phyloP scores from a whole-genome alignment of 768 basidiomycete genomes.

The Inosperma sp. region DNA sequence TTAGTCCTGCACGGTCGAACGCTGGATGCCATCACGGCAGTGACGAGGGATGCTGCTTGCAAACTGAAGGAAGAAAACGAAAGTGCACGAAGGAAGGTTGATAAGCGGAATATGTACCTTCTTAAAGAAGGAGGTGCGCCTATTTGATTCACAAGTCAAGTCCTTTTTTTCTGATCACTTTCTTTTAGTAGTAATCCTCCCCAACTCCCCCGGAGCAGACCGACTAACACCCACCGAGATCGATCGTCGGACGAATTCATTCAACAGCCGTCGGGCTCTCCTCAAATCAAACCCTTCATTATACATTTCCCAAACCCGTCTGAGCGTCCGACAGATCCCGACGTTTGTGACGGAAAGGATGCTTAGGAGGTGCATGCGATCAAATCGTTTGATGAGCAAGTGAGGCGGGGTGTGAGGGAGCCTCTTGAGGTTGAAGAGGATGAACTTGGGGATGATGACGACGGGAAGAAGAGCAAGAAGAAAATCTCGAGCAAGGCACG shows the following conservation, averaged over 20 bases:
- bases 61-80: conserved; percentile 88
- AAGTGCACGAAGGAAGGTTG: conserved; percentile 78
- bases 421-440: conserved; percentile 66
- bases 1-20: conserved; percentile 91
- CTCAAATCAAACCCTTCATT: conserved; percentile 90
- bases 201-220: conserved; percentile 76
- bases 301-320: conserved; percentile 90
- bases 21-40: conserved; percentile 87
- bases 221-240: conserved; percentile 69
- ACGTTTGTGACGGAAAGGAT: conserved; percentile 85
- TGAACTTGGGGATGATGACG: conserved; percentile 24
- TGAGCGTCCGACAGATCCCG: conserved; percentile 91
- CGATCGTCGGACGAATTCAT: conserved; percentile 80
- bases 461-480: conserved; percentile 36
- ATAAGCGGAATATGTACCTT: conserved; percentile 94
- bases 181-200: conserved; percentile 76
- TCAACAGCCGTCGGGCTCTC: conserved; percentile 76
- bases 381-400: conserved; percentile 75
- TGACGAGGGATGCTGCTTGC: conserved; percentile 83
- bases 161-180: conserved; percentile 3
- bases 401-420: conserved; percentile 53
- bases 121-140: conserved; percentile 88
- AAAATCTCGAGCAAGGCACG: conserved; percentile 28
- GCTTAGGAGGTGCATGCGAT: conserved; percentile 83
- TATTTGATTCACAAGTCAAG: neutral